These are phyloP conservation scores for Neopestalotiopsis clavispora DNA, from an alignment of 2,329 filamentous ascomycete genomes.

Conservation along the genomic window DNA sequence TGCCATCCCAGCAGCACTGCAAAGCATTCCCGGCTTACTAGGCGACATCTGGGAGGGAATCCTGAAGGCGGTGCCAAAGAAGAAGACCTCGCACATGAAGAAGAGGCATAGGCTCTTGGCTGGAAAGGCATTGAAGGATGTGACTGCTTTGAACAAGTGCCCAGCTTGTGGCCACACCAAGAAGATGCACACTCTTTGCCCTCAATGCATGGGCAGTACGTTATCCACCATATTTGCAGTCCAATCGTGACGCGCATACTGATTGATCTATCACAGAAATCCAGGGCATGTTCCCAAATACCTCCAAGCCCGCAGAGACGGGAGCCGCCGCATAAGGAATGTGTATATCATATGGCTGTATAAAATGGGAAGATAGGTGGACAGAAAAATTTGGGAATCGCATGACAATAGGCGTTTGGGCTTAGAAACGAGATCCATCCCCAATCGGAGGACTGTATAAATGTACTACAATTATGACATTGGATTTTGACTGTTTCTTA, in stretches of 20 bases:
- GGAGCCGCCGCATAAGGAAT: constrained; percentile 9
- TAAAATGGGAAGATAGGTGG: neutral
- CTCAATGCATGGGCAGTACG: constrained; percentile 84
- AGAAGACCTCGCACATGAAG: constrained; percentile 97
- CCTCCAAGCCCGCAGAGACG: constrained; percentile 24
- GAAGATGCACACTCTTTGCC: constrained; percentile 86
- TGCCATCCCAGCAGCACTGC: constrained; percentile 63
- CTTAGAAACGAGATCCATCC: constrained; percentile 11
- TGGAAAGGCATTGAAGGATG: constrained; percentile 91
- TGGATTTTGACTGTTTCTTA: neutral
- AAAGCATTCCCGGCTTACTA: constrained; percentile 71
- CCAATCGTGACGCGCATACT: constrained; percentile 23
- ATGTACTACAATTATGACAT: constrained; percentile 14
- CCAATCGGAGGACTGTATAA: constrained; percentile 11
- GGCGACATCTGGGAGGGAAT: constrained; percentile 92
- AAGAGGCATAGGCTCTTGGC: constrained; percentile 93
- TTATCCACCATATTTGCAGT: constrained; percentile 24
- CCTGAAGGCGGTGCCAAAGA: constrained; percentile 92
- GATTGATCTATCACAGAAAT: constrained; percentile 42
- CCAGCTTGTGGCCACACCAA: constrained; percentile 88
- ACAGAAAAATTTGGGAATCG: constrained; percentile 4
- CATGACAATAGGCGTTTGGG: constrained; percentile 28
- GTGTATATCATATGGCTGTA: neutral
- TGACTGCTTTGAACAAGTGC: constrained; percentile 85
- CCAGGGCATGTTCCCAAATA: constrained; percentile 48